phyloP scores from a whole-genome alignment of 192 early-diverging fungal genomes.

The Haplosporangium gracile region DNA sequence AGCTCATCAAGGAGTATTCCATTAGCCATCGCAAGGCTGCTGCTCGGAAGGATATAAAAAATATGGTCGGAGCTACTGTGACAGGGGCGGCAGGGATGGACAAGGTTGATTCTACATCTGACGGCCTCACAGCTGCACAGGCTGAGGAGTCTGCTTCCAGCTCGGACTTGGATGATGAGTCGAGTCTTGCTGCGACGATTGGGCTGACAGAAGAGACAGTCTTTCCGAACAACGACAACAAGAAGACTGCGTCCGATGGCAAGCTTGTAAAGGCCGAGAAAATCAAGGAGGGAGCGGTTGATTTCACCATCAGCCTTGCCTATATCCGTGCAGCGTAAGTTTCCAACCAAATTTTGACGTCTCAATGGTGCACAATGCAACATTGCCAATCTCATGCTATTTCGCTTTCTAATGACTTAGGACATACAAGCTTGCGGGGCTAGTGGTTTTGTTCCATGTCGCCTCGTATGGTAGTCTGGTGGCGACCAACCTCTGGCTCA shows the following conservation, averaged over 20 bases:
- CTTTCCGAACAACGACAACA: background rate
- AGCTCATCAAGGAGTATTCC: slow-evolving; percentile 56
- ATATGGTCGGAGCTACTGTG: slow-evolving; percentile 12
- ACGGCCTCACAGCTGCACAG: background rate
- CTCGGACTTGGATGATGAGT: background rate
- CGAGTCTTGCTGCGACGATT: background rate
- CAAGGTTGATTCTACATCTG: background rate
- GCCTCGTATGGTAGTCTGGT: slow-evolving; percentile 59
- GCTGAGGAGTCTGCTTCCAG: slow-evolving; percentile 12
- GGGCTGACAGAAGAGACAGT: background rate
- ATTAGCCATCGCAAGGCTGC: slow-evolving; percentile 15
- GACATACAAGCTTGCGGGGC: slow-evolving; percentile 46
- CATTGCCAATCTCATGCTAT: too few relatives aligned
- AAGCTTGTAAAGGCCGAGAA: slow-evolving; percentile 27
- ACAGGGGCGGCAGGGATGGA: background rate
- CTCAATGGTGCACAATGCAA: background rate
- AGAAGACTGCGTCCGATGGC: background rate
- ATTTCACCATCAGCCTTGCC: slow-evolving; percentile 25
- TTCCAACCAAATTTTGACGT: background rate
- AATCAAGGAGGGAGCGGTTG: slow-evolving; percentile 28
- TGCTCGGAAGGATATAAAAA: background rate
- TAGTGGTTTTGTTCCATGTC: slow-evolving; percentile 65
- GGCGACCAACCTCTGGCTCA: slow-evolving; percentile 70
- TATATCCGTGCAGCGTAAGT: slow-evolving; percentile 43
- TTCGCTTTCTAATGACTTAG: background rate